Conservation (phyloP, 208 protist species). For the Acanthamoeba healyi region DNA sequence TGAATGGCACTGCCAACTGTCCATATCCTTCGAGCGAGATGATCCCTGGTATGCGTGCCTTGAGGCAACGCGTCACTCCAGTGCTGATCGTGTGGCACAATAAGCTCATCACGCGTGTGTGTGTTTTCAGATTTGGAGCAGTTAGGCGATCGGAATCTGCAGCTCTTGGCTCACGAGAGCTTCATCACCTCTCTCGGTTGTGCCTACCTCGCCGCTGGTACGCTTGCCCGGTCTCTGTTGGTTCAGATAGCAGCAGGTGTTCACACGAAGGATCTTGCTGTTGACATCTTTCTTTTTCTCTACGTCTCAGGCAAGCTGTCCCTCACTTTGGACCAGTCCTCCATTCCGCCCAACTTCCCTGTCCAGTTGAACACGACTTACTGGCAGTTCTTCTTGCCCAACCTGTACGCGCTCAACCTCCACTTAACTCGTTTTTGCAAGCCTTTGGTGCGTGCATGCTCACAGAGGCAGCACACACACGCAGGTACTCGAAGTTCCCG, state of each 20-base stretch:
- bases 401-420: background rate
- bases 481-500: constrained; percentile 50
- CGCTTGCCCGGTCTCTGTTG: background rate
- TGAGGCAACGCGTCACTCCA: too few species aligned
- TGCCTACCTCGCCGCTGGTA: constrained; percentile 53
- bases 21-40: constrained; percentile 54
- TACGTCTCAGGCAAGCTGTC: constrained; percentile 14
- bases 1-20: constrained; percentile 8
- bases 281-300: background rate
- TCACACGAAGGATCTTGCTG: too few species aligned
- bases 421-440: background rate
- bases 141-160: constrained; percentile 10
- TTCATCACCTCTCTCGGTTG: constrained; percentile 51
- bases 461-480: background rate
- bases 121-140: constrained; percentile 8
- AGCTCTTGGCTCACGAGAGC: constrained; percentile 37
- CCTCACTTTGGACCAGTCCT: constrained; percentile 45
- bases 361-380: constrained; percentile 36
- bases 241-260: too few species aligned
- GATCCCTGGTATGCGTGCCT: constrained; percentile 69
- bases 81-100: too few species aligned
- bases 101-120: too few species aligned
- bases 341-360: constrained; percentile 59
- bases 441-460: background rate
- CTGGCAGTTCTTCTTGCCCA: constrained; percentile 41